A percentile compares a stretch with the other conserved stretches of the same genome.
Evolutionary conservation across 345 rosid genomes (phyloP).

Genomic region (sweet orange (Citrus sinensis)): DVS_A1.0 CM039165.1:38622501-38623000

Average conservation of each 20-base stretch:
- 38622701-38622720: neutral
- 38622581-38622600: neutral
- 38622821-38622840: neutral
- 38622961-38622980: too few relatives aligned
- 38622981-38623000: neutral
- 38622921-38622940: neutral
- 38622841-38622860: too few relatives aligned
- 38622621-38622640: slow-evolving; percentile 12
- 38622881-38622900: neutral
- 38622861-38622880: neutral
- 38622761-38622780: slow-evolving; percentile 10
- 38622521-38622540: too few relatives aligned
- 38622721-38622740: neutral
- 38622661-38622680: slow-evolving; percentile 54
- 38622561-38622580: neutral
- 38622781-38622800: slow-evolving; percentile 33
- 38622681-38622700: slow-evolving; percentile 18
- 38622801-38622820: neutral
- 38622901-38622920: neutral
- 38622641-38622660: neutral
- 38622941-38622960: neutral
- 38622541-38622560: neutral
- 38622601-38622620: neutral
- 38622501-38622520: neutral
- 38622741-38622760: neutral